Conservation (phyloP, 352 stramenopile species). For the Phytophthora boehmeriae region DNA sequence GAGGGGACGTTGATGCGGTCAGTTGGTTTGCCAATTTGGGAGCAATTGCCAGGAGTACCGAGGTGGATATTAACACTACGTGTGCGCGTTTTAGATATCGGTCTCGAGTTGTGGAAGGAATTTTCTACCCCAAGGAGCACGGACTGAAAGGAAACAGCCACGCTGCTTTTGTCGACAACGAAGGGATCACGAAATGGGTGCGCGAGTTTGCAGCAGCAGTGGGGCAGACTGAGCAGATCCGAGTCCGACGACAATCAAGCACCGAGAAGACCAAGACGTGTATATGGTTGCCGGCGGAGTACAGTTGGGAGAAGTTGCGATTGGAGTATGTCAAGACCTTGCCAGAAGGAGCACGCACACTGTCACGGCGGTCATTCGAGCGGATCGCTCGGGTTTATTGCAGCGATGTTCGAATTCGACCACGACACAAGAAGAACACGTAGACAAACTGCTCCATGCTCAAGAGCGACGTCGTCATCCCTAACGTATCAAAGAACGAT, state of each 20-base stretch:
- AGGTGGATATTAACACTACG: too few species aligned
- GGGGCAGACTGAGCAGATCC: not conserved
- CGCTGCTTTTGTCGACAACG: not conserved
- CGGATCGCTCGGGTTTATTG: not conserved
- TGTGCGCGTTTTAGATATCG: not conserved
- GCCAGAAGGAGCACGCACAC: not conserved
- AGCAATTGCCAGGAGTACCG: too few species aligned
- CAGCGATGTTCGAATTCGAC: not conserved
- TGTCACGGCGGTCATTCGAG: not conserved
- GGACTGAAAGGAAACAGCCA: not conserved
- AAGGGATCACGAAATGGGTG: slow-evolving; percentile 1
- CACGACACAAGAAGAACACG: not conserved
- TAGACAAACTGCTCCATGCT: not conserved
- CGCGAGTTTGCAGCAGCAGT: not conserved
- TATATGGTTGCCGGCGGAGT: not conserved
- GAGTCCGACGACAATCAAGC: not conserved
- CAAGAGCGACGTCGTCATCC: not conserved
- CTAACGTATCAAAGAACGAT: not conserved
- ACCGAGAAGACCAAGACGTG: not conserved
- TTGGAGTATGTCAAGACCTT: slow-evolving; percentile 1
- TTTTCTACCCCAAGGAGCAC: slow-evolving; percentile 3
- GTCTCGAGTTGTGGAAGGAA: slow-evolving; percentile 1
- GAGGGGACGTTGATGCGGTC: slow-evolving; percentile 2
- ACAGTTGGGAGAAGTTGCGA: slow-evolving; percentile 3
- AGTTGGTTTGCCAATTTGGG: not conserved